Base-by-base conservation (phyloP, 805 yeast genomes). In the Wickerhamomyces chambardii region DNA sequence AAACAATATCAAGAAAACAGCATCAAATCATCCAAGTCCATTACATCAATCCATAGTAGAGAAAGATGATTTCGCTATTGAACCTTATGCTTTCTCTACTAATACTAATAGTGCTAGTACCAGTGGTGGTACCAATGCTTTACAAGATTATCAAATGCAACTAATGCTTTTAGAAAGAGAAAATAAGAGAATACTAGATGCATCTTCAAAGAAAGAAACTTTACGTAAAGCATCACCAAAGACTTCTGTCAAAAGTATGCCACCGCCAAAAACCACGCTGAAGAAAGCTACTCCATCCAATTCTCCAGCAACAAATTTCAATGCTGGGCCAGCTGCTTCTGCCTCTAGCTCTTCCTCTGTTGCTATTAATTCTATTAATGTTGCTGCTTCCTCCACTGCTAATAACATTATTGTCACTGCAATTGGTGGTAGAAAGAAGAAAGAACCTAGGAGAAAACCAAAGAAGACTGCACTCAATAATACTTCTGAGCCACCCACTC, bases 71-170 rank as follows among this genome's bases (percentile, higher is more conserved):
- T n/a, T n/a, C n/a, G n/a, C n/a, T n/a, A n/a, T n/a, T n/a, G n/a
- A n/a, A n/a, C n/a, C n/a, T n/a, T n/a, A n/a, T n/a, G n/a, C n/a
- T n/a, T n/a, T n/a, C n/a, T n/a, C n/a, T n/a, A n/a, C n/a, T n/a
- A n/a, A n/a, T n/a, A n/a, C n/a, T n/a, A n/a, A n/a, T n/a, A n/a
- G n/a, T n/a, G 27, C 48, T 17, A 45, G 52, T 6, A 41, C 49
- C 16, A 45, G 41, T 19, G 10, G 22, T 19, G 10, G 10, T 19
- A 10, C 22, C 40, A 70, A 65, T 47, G 89, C 90, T 2, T 60
- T 84, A 28, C 84, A 80, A 47, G 94, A 84, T 51, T 84, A 85
- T 55, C 94, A 84, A 54, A 77, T 75, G 65, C 90, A 84, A 55
- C 61, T 84, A 44, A 71, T 82, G 70, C 53, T 80, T 36, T 59